phyloP scores from a whole-genome alignment of 495 filamentous ascomycete species.

The Aspergillus ellipticus region DNA sequence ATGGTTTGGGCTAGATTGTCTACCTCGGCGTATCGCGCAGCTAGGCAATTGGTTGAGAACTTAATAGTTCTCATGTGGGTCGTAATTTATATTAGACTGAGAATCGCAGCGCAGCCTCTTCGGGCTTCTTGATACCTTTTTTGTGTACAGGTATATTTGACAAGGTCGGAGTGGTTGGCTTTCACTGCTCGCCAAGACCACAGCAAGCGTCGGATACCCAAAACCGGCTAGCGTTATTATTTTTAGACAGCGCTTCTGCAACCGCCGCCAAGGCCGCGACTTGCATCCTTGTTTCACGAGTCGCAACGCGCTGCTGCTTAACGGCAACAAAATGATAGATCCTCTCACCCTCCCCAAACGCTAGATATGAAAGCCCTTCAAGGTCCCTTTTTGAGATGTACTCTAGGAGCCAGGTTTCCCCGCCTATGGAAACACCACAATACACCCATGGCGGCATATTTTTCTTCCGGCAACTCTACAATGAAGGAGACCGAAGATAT shows the following conservation, averaged over 20 bases:
- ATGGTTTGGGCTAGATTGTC: neutral
- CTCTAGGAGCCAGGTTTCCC: conserved; percentile 5
- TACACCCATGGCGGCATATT: conserved; percentile 7
- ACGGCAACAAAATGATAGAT: conserved; percentile 10
- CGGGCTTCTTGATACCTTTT: no score
- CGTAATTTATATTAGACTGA: no score
- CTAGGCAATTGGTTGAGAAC: no score
- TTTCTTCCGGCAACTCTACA: conserved; percentile 10
- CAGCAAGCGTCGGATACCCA: neutral
- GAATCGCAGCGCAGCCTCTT: no score
- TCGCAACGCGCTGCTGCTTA: conserved; percentile 8
- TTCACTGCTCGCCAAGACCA: neutral
- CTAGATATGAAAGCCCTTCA: conserved; percentile 13
- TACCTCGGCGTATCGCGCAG: neutral
- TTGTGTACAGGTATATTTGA: no score
- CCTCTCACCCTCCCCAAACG: conserved; percentile 8
- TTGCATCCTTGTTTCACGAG: conserved; percentile 2
- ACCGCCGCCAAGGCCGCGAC: conserved; percentile 2
- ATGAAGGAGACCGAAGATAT: conserved; percentile 7
- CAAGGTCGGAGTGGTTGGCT: neutral
- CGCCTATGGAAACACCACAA: conserved; percentile 2
- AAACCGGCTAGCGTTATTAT: neutral
- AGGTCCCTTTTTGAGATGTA: conserved; percentile 6
- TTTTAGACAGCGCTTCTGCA: neutral
- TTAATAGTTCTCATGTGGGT: neutral